phyloP scores from a whole-genome alignment of 2,329 filamentous ascomycete genomes.

The Lasiodiplodia citricola region DNA sequence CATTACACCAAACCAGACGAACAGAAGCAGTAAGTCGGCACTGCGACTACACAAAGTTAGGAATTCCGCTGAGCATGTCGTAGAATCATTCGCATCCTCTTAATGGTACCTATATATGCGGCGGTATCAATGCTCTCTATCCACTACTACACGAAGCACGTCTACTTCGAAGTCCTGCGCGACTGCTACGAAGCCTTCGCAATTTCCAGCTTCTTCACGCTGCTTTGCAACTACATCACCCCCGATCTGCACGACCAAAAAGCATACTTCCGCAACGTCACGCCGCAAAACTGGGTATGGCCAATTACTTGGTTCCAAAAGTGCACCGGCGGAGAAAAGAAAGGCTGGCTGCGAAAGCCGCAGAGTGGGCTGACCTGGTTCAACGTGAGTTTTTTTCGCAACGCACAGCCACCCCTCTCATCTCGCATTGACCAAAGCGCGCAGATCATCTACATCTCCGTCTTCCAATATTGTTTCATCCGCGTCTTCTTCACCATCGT shows the following conservation, averaged over 20 bases:
- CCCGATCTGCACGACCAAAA: constrained; percentile 81
- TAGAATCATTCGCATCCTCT: constrained; percentile 84
- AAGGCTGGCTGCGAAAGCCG: constrained; percentile 72
- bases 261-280: constrained; percentile 74
- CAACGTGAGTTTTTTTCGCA: constrained; percentile 59
- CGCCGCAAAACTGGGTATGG: constrained; percentile 74
- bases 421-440: constrained; percentile 30
- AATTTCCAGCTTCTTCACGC: constrained; percentile 83
- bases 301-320: constrained; percentile 73
- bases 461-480: constrained; percentile 87
- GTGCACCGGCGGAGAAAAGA: constrained; percentile 70
- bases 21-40: constrained; percentile 60
- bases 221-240: constrained; percentile 81
- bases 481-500: constrained; percentile 81
- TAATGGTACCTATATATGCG: constrained; percentile 85
- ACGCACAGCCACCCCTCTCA: too few relatives aligned
- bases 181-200: constrained; percentile 91
- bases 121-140: constrained; percentile 75
- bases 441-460: constrained; percentile 74
- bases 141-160: constrained; percentile 74
- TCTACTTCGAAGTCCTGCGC: constrained; percentile 81
- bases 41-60: too few relatives aligned
- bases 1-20: constrained; percentile 66
- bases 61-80: neutral
- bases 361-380: constrained; percentile 87